phyloP scores from a whole-genome alignment of 164 flowering plant species.

The Vitis labrusca region DNA sequence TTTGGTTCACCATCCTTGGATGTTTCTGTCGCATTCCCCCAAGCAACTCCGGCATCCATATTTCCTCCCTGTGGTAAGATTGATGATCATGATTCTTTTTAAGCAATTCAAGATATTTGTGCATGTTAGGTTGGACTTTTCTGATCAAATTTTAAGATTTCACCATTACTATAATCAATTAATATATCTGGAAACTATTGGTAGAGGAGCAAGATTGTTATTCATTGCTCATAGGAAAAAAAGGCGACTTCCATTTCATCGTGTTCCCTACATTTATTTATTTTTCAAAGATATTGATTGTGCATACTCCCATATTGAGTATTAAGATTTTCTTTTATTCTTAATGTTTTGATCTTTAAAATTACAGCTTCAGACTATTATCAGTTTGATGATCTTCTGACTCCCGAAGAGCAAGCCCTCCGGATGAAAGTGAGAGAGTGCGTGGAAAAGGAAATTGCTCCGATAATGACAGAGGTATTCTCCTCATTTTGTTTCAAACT shows the following conservation, averaged over 20 bases:
- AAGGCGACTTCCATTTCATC: no score
- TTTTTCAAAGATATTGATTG: neutral
- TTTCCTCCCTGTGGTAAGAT: conserved; percentile 79
- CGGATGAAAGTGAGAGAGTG: conserved; percentile 58
- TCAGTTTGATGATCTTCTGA: conserved; percentile 77
- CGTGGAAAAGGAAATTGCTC: conserved; percentile 91
- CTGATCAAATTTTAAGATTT: neutral
- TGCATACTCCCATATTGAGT: no score
- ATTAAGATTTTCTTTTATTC: neutral
- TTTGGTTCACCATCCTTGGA: conserved; percentile 68
- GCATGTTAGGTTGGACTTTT: neutral
- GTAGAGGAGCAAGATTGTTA: no score
- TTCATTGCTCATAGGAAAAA: no score
- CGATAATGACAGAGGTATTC: conserved; percentile 74
- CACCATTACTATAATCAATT: no score
- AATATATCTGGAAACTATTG: no score
- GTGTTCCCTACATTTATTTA: no score
- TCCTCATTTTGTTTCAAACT: neutral
- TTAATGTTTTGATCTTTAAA: neutral
- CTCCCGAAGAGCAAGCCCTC: conserved; percentile 66
- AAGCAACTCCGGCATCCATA: conserved; percentile 83
- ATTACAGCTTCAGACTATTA: conserved; percentile 84
- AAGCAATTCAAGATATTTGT: neutral
- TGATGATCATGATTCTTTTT: neutral
- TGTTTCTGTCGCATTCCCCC: conserved; percentile 82